Conservation (phyloP, 495 filamentous ascomycete genomes). For the Lasiosphaeria ovina region DNA sequence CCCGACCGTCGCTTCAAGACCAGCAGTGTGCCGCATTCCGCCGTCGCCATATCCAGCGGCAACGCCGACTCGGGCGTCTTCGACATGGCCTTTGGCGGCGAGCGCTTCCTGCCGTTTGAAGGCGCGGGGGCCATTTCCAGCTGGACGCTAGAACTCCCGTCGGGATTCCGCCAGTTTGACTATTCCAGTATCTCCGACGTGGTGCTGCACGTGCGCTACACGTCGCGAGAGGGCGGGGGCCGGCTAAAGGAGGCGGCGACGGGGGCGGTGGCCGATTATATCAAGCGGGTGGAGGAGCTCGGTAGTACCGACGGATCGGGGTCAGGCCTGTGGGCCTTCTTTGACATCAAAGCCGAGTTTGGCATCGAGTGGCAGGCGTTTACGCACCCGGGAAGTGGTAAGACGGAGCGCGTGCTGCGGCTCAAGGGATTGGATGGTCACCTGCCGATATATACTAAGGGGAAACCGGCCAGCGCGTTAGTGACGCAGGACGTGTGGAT, state of each 20-base stretch:
- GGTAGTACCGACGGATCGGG: background rate
- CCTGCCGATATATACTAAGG: too few relatives aligned
- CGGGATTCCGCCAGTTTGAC: conserved; percentile 28
- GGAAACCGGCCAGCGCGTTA: too few relatives aligned
- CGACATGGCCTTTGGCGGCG: conserved; percentile 26
- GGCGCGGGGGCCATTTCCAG: conserved; percentile 35
- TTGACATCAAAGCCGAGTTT: conserved; percentile 2
- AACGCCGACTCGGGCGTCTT: conserved; percentile 32
- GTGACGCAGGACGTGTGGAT: too few relatives aligned
- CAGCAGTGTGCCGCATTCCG: conserved; percentile 20
- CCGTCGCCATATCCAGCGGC: conserved; percentile 29
- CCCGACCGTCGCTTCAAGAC: conserved; percentile 23
- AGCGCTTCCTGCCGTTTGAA: conserved; percentile 41
- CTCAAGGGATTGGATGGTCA: too few relatives aligned
- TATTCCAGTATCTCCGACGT: conserved; percentile 35
- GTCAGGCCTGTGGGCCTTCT: background rate
- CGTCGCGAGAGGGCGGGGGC: conserved; percentile 21
- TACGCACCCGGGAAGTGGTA: too few relatives aligned
- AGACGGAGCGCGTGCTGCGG: too few relatives aligned
- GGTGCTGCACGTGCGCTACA: conserved; percentile 34
- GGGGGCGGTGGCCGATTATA: background rate
- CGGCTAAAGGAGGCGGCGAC: conserved; percentile 1
- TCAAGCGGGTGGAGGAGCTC: background rate
- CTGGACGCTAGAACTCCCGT: conserved; percentile 33
- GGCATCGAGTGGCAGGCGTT: background rate